Evolutionary conservation across 1,284 basidiomycete species (phyloP).

Genomic region (Boletus smithii): DNA sequence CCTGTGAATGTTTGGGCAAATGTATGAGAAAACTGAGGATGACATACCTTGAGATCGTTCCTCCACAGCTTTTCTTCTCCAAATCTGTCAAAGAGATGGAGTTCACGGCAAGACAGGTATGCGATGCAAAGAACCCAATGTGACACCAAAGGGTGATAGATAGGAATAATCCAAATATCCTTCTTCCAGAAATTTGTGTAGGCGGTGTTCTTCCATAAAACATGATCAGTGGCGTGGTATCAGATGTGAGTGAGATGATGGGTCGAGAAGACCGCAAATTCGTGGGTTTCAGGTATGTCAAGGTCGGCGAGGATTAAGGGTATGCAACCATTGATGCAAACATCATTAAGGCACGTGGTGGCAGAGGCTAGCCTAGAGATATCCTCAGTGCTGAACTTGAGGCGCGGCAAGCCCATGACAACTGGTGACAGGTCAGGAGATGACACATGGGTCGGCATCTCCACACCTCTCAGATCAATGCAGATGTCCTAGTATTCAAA

Average conservation of each 20-base stretch:
- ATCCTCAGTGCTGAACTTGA: too few relatives aligned
- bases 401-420: too few relatives aligned
- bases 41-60: neutral
- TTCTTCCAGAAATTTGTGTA: slow-evolving; percentile 9
- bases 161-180: slow-evolving; percentile 10
- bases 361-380: neutral
- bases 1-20: too few relatives aligned
- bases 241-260: neutral
- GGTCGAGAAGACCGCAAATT: slow-evolving; percentile 1
- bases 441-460: too few relatives aligned
- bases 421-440: too few relatives aligned
- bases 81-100: slow-evolving; percentile 7
- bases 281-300: too few relatives aligned
- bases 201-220: neutral
- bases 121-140: neutral
- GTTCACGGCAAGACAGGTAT: neutral
- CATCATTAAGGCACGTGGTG: neutral
- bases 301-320: too few relatives aligned
- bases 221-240: slow-evolving; percentile 1
- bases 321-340: slow-evolving; percentile 7
- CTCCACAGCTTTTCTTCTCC: neutral
- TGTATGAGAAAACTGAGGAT: neutral
- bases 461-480: too few relatives aligned
- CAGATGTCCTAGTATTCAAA: too few relatives aligned
- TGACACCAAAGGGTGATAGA: neutral